Base-by-base conservation (phyloP, 2,329 filamentous ascomycete species). In the Mollisiaceae sp. region DNA sequence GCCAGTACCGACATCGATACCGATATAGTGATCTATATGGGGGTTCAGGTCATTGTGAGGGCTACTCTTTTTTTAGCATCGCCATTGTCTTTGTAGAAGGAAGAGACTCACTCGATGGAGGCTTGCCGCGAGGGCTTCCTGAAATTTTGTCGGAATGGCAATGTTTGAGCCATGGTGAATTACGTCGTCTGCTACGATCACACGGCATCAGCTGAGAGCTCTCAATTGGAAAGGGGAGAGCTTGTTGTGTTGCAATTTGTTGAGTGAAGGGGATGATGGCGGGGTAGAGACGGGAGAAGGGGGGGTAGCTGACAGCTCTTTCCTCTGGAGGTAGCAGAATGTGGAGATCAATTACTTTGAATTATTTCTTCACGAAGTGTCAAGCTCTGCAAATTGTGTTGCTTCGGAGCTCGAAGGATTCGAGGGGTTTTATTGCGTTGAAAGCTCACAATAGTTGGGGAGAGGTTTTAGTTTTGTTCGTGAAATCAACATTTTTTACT, bases 1-100 rank as follows among this genome's bases (percentile, higher is more conserved):
- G 63, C 95, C 95, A 22, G 95, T 99, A 60, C 95, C 95, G 59
- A 99, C 94, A 81, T 99, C 95, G 72, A 99, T 92, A 67, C 94
- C 94, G 75, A 98, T 86, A 75, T 85, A 89, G 73, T 89, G 83
- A 67, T 87, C 83, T 79, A 87, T 67, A 58, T 74, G 73, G 32
- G 75, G 73, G 57, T 75, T 74, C n/a, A 77, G 63, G 36, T 77
- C 75, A 59, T 77, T 74, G 54, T 77, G 73, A 68, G 75, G 75
- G 68, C 74, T 75, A 38, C 14, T 41, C n/a, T 15, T 57, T 65
- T 32, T 60, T 70, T 36, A 71, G 63, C 27, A 62, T 54, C 61
- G 35, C 24, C 15, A 60, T 4, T 35, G 24, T 14, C 11, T 8
- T 35, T 32, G 39, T 3, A 41, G 55, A 55, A 18, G 22, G 60